These are phyloP conservation scores for Chytridium lagenaria DNA, from an alignment of 371 early-diverging fungal genomes.

Conservation along the genomic window DNA sequence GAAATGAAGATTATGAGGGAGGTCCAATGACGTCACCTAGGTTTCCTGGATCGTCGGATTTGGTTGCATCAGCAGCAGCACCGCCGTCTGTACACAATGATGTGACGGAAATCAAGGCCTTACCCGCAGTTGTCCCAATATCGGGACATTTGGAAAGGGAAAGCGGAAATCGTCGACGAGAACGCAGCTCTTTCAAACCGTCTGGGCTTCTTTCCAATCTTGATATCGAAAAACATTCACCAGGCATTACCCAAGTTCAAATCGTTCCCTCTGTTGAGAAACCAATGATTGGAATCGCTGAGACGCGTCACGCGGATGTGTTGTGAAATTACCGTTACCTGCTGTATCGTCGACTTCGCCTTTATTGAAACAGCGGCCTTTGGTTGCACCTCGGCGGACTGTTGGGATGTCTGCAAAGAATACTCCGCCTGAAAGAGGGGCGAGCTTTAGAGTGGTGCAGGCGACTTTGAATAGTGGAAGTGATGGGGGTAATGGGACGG, in stretches of 20 bases:
- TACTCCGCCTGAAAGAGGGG: too few relatives aligned
- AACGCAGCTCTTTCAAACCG: neutral
- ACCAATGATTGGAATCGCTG: neutral
- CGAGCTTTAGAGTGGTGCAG: neutral
- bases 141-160: neutral
- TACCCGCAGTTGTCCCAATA: neutral
- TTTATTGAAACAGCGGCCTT: neutral
- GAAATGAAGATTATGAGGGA: neutral
- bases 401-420: neutral
- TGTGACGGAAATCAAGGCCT: neutral
- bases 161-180: neutral
- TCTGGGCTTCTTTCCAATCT: neutral
- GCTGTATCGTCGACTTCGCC: neutral
- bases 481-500: neutral
- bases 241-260: neutral
- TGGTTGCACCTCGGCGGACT: neutral
- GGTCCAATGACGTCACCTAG: neutral
- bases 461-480: neutral
- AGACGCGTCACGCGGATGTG: neutral
- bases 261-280: neutral
- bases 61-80: neutral
- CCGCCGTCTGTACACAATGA: neutral
- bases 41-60: neutral
- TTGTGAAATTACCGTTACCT: neutral
- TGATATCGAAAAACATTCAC: neutral